These are phyloP conservation scores for Aspergillus quadrilineatus DNA, from an alignment of 2,329 filamentous ascomycete genomes.

Conservation along the genomic window DNA sequence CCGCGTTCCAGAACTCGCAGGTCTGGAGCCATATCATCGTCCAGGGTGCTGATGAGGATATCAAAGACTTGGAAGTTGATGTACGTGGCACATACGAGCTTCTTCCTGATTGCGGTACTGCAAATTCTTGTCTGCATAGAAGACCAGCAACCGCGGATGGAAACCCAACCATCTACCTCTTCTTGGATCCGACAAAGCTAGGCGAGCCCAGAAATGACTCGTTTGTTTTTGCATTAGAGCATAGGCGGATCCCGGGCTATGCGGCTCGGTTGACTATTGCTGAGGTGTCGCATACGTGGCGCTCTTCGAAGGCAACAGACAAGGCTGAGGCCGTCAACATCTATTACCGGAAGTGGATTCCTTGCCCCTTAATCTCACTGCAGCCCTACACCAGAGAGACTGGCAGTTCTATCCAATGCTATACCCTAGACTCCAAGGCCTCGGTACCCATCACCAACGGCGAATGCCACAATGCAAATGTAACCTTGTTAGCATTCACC, in stretches of 20 bases:
- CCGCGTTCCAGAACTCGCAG: conserved; percentile 40
- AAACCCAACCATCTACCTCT: conserved; percentile 51
- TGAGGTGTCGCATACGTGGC: conserved; percentile 48
- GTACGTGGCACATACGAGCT: conserved; percentile 54
- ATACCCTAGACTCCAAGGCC: conserved; percentile 18
- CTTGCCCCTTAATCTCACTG: conserved; percentile 24
- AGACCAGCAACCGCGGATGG: conserved; percentile 22
- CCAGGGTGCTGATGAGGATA: conserved; percentile 28
- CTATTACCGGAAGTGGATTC: conserved; percentile 32
- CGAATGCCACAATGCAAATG: conserved; percentile 33
- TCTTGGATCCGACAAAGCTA: conserved; percentile 56
- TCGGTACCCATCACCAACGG: conserved; percentile 17
- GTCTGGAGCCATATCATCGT: conserved; percentile 49
- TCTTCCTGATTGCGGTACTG: conserved; percentile 58
- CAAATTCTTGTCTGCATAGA: conserved; percentile 56
- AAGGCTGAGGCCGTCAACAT: conserved; percentile 24
- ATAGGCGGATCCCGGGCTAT: conserved; percentile 47
- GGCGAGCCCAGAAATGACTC: conserved; percentile 49
- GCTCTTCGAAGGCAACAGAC: conserved; percentile 31
- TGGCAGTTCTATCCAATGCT: conserved; percentile 21
- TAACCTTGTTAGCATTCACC: conserved; percentile 31
- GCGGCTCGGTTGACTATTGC: conserved; percentile 49
- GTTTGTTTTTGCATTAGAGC: conserved; percentile 58
- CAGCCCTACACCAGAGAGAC: conserved; percentile 18
- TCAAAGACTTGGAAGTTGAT: conserved; percentile 33